Base-by-base conservation (phyloP, 331 rosid species). In the Phaseolus coccineus region DNA sequence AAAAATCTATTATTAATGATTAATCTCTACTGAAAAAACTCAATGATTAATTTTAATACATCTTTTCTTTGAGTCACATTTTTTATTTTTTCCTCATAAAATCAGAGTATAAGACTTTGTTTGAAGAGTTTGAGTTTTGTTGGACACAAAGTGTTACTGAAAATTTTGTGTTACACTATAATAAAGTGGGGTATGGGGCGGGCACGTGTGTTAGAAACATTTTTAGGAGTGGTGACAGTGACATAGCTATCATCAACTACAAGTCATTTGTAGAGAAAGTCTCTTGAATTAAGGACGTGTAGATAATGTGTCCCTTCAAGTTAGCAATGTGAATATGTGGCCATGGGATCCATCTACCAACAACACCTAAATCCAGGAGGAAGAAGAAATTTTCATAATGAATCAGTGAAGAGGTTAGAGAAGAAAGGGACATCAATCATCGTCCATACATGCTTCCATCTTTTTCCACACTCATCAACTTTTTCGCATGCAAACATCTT, bases 401-500 rank as follows among this genome's bases (percentile, higher is more conserved):
- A 72, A 35, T 56, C 12, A 63, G 52, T 19, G 68, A 35, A 69
- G 79, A 77, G 66, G 80, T 73, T 66, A 35, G 59, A 57, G 51
- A 0, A 35, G 76, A 73, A 77, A 83, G 66, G 50, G 77, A 77
- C 86, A 72, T 73, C 66, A 56, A 55, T 35, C 59, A 37, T 72
- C 47, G 56, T 37, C 33, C 52, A 62, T 33, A 22, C 28, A 47
- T 74, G 64, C 55, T 76, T 53, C 85, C 74, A 66, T 83, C 83
- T 6, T 40, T 73, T 78, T 67, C 77, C 55, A 35, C 61, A 73
- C 48, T n/a, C 61, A 73, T n/a, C 53, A 73, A 50, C 77, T 48
- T 78, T 82, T 78, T 39, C 86, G 74, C 31, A 78, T 65, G 19
- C 83, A 78, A 73, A 57, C 80, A 78, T 83, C 51, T 66, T 73